Conservation (phyloP, 345 rosid genomes). For the Lepidium aucheri region DNA sequence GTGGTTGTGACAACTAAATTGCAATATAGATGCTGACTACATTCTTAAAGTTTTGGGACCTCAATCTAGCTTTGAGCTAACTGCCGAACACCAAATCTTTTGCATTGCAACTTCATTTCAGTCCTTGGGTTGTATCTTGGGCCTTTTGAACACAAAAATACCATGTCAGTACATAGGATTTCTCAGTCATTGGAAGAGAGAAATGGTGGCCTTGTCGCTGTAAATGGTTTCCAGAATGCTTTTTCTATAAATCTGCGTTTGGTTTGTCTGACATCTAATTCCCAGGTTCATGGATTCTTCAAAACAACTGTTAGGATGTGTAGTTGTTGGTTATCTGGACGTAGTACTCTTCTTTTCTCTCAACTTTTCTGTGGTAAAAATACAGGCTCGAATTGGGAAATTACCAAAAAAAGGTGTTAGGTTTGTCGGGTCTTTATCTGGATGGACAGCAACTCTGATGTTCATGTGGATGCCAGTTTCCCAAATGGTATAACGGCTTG, state of each 20-base stretch:
- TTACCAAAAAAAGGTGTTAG: constrained; percentile 60
- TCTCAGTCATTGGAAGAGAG: not conserved
- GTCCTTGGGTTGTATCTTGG: not conserved
- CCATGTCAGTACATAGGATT: not conserved
- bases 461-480: constrained; percentile 99
- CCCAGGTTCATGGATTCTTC: not conserved
- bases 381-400: constrained; percentile 74
- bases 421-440: constrained; percentile 63
- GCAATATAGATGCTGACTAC: not conserved
- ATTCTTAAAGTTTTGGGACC: not conserved
- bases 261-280: not conserved
- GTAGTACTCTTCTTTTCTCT: not conserved
- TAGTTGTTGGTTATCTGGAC: not conserved
- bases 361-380: constrained; percentile 27
- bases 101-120: not conserved
- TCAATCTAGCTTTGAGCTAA: not conserved
- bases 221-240: not conserved
- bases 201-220: not conserved
- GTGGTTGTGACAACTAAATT: not conserved
- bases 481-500: constrained; percentile 49
- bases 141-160: not conserved
- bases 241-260: not conserved
- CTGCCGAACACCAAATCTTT: not conserved
- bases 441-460: constrained; percentile 95
- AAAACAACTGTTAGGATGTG: not conserved